phyloP scores from a whole-genome alignment of 129 eudicot genomes.

The Silybum marianum region DNA sequence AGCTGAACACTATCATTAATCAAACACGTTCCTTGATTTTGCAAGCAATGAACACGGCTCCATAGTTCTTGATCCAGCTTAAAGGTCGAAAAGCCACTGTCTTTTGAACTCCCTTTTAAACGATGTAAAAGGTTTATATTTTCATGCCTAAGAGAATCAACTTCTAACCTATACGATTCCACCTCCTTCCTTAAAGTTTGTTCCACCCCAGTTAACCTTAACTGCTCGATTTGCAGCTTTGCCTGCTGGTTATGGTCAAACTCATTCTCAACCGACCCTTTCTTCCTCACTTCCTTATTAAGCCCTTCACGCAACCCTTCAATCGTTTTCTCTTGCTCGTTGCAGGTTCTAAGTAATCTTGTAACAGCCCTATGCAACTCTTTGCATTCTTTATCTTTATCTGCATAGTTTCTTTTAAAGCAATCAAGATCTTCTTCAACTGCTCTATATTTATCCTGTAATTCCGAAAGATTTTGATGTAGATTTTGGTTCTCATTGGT shows the following conservation, averaged over 20 bases:
- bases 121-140: conserved; percentile 78
- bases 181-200: conserved; percentile 77
- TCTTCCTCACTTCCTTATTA: conserved; percentile 52
- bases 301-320: conserved; percentile 71
- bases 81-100: conserved; percentile 44
- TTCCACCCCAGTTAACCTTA: conserved; percentile 79
- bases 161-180: conserved; percentile 68
- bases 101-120: conserved; percentile 59
- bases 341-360: conserved; percentile 66
- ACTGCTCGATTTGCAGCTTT: conserved; percentile 72
- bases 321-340: conserved; percentile 86
- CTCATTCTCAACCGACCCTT: too few relatives aligned
- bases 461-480: conserved; percentile 44
- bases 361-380: conserved; percentile 73
- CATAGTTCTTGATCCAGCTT: conserved; percentile 79
- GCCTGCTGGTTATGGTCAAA: conserved; percentile 53
- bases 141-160: conserved; percentile 83
- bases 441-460: conserved; percentile 54
- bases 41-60: conserved; percentile 59
- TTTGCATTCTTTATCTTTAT: conserved; percentile 84
- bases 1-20: conserved; percentile 61
- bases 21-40: conserved; percentile 67
- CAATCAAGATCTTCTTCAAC: conserved; percentile 71
- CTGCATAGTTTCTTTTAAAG: conserved; percentile 57
- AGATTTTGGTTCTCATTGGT: conserved; percentile 55